phyloP scores from a whole-genome alignment of 345 rosid genomes.

The Excoecaria agallocha region DNA sequence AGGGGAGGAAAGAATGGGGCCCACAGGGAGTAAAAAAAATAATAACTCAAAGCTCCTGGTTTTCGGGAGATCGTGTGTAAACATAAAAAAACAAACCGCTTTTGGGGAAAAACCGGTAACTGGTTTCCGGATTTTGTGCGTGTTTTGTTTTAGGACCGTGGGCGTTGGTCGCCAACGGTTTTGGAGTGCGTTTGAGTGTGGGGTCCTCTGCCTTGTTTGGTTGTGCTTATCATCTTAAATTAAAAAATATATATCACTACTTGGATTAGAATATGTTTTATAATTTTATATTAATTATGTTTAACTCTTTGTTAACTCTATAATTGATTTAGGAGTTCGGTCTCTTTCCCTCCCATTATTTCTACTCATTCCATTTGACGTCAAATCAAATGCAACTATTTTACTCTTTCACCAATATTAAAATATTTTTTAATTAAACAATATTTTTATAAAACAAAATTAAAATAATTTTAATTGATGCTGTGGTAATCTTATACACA shows the following conservation, averaged over 20 bases:
- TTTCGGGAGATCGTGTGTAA: conserved; percentile 52
- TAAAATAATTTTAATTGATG: no score
- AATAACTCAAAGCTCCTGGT: conserved; percentile 49
- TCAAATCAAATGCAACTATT: no score
- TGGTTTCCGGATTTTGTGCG: conserved; percentile 42
- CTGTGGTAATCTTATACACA: no score
- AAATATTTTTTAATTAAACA: no score
- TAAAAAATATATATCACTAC: not conserved
- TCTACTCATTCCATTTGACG: no score
- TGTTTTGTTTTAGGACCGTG: conserved; percentile 30
- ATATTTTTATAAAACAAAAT: no score
- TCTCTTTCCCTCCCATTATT: no score
- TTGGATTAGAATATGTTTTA: not conserved
- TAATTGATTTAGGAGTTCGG: no score
- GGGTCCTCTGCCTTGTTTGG: conserved; percentile 1
- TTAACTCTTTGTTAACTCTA: not conserved
- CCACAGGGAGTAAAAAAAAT: conserved; percentile 6
- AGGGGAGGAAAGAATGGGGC: conserved; percentile 15
- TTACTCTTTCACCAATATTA: no score
- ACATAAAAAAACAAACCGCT: conserved; percentile 31
- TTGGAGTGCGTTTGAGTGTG: conserved; percentile 10
- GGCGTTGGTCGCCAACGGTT: conserved; percentile 51
- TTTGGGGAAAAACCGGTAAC: conserved; percentile 29
- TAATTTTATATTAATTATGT: not conserved
- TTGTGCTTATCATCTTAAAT: conserved; percentile 27